Base-by-base conservation (phyloP, 495 filamentous ascomycete species). In the Neurospora sp. region DNA sequence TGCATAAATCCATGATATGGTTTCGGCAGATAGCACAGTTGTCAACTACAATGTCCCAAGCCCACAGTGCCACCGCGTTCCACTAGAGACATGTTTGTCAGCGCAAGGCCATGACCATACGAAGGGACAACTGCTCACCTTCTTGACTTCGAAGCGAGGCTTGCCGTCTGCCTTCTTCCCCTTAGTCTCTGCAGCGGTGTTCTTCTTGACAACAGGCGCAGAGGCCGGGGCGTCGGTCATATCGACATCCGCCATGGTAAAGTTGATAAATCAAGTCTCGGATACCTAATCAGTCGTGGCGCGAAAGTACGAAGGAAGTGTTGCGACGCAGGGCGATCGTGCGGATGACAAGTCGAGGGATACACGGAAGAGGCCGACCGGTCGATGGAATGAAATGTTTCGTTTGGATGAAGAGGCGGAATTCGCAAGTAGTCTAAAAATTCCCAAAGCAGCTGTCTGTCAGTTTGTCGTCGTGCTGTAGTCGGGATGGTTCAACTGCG, bases 11-110 rank as follows among this genome's bases (percentile, higher is more conserved):
- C 96, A 99, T 99, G 81, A 99, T 99, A 80, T 99, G 96, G 79
- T 99, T 99, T 76, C 96, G 89, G 85, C 96, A 99, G 79, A 99
- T 99, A 73, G 96, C 96, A 81, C 96, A 99, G 86, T 99, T 99
- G 84, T 99, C 96, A 70, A 99, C 96, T 14, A 99, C 95, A 70
- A 99, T 99, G 82, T 99, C 96, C 96, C 96, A 99, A 2, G 96
- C 96, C 96, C 96, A 99, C 3, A 99, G 86, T 41, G 96, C 93
- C n/a, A 99, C 96, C 1, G 96, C 96, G 76, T 98, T 98, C 96
- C 96, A 99, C 94, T 98, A 74, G 18, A 14, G 39, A 22, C 45
- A 65, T 35, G 27, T 78, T 73, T 74, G 79, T 74, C 78, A 74
- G 71, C 39, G 40, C 35, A 35, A n/a, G 5, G 31, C 16, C 42